Evolutionary conservation across 306 rosid genomes (phyloP), one percentile per base, ranked within the genome.

Genomic region (Gynostemma pentaphyllum): DNA sequence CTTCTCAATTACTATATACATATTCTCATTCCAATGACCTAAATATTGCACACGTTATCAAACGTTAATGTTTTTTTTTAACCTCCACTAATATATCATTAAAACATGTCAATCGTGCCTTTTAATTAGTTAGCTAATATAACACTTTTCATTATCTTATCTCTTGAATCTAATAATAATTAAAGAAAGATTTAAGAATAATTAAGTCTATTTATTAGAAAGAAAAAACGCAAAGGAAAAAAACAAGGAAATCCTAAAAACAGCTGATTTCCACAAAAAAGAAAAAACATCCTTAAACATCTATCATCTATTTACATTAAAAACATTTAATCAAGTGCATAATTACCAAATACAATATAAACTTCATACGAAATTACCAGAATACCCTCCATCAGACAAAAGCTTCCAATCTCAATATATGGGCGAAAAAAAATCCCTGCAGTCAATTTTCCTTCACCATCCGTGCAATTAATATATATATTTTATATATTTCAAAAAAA

Each of bases 361-460:
- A 50, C 13, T 19, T 14, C 4, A 23, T 6, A 0, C 5, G 50
- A 66, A 66, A 66, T 49, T 37, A 26, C 60, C n/a, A 1, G 22
- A 48, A 23, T 39, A 15, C 9, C 61, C 57, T 24, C 27, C 19
- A 1, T 22, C 54, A 72, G 69, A 60, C 74, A 66, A 64, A 74
- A 68, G 64, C 79, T 62, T 27, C 37, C 32, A 37, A 49, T 23
- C 70, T 69, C 40, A 68, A 68, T 66, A 63, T 3, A 55, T 72
- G 57, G 62, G n/a, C n/a, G n/a, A n/a, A n/a, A n/a, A 66, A 48
- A 72, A 69, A 68, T 77, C 61, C 69, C 54, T 60, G 42, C 69
- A 66, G 67, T 45, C 68, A 66, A 64, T 69, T n/a, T n/a, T n/a
- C n/a, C n/a, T n/a, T 67, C 79, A 67, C 81, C 91, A 73, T 74